Conservation (phyloP, 805 yeast genomes). For the Pichia phayaonensis region DNA sequence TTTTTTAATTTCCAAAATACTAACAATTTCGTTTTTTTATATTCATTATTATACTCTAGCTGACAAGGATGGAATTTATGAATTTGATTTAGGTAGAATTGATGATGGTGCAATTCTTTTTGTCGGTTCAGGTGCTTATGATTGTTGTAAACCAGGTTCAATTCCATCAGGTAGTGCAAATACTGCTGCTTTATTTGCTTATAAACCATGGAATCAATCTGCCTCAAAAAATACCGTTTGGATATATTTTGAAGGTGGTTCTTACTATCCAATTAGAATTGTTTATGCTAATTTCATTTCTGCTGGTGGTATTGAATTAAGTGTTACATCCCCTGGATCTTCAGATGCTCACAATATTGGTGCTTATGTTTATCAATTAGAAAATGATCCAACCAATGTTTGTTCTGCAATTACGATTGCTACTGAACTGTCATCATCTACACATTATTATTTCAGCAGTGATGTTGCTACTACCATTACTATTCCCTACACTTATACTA, state of each 20-base stretch:
- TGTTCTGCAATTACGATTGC: background rate
- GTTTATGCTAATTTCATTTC: background rate
- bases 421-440: background rate
- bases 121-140: conserved; percentile 26
- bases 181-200: background rate
- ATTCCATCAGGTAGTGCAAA: background rate
- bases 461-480: background rate
- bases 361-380: background rate
- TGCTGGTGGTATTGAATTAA: background rate
- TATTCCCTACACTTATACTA: background rate
- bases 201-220: background rate
- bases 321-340: conserved; percentile 1
- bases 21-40: background rate
- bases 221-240: background rate
- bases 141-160: conserved; percentile 25
- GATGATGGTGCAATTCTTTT: conserved; percentile 28
- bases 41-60: conserved; percentile 13
- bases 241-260: conserved; percentile 5
- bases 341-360: background rate
- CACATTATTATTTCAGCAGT: background rate
- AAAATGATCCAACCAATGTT: background rate
- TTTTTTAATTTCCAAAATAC: background rate
- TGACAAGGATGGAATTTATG: conserved; percentile 21
- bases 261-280: conserved; percentile 8
- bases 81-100: conserved; percentile 13